Evolutionary conservation across 140 eudicot genomes (phyloP).

Genomic region (Flaveria floridana): DNA sequence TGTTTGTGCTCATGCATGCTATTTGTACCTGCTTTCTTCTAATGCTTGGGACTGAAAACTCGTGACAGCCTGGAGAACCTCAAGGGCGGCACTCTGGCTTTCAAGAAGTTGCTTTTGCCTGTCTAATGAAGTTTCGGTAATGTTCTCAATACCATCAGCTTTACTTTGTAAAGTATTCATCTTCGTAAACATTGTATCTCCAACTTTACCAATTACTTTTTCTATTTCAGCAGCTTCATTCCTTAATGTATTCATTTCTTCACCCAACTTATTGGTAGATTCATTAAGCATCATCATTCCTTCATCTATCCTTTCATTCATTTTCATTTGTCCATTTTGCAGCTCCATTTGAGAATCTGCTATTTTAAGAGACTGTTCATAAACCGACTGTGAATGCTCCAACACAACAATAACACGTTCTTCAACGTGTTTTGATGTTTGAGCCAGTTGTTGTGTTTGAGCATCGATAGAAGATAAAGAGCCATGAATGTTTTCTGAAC

Average conservation of each 20-base stretch:
- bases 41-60: conserved; percentile 75
- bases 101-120: conserved; percentile 72
- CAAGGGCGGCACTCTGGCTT: conserved; percentile 63
- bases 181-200: conserved; percentile 54
- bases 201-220: conserved; percentile 64
- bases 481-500: conserved; percentile 48
- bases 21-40: conserved; percentile 75
- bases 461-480: conserved; percentile 54
- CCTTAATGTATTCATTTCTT: conserved; percentile 48
- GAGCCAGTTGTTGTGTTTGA: conserved; percentile 51
- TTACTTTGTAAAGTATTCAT: conserved; percentile 58
- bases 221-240: conserved; percentile 62
- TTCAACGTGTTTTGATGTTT: conserved; percentile 52
- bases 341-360: conserved; percentile 64
- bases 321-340: conserved; percentile 46
- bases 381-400: conserved; percentile 47
- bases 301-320: conserved; percentile 56
- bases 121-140: conserved; percentile 55
- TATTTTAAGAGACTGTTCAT: conserved; percentile 52
- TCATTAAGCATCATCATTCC: conserved; percentile 54
- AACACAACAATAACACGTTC: conserved; percentile 42
- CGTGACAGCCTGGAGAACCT: conserved; percentile 54
- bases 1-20: neutral
- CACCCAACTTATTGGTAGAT: conserved; percentile 51
- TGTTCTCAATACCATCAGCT: conserved; percentile 63